Evolutionary conservation across 1,284 basidiomycete species (phyloP).

Genomic region (Moesziomyces antarcticus): DNA sequence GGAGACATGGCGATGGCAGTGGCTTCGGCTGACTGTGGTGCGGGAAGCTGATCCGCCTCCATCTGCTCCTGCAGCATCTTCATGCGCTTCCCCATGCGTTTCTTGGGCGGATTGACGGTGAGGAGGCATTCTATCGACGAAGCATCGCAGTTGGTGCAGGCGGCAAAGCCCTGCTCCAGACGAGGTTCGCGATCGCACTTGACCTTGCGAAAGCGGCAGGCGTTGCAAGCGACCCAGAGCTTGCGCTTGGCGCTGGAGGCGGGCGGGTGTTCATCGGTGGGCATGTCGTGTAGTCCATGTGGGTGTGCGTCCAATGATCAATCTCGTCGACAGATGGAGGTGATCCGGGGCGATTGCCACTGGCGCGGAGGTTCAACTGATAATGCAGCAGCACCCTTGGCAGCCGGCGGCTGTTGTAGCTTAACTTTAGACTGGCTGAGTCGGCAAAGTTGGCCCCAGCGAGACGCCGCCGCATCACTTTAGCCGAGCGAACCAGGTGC

Average conservation of each 20-base stretch:
- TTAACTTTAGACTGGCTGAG: too few relatives aligned
- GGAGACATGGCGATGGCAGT: slow-evolving; percentile 18
- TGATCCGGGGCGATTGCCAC: too few relatives aligned
- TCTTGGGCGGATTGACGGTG: slow-evolving; percentile 40
- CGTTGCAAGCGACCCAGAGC: slow-evolving; percentile 40
- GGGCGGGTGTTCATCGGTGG: slow-evolving; percentile 2
- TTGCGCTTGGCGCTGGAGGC: slow-evolving; percentile 27
- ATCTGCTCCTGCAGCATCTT: slow-evolving; percentile 39
- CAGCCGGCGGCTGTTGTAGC: too few relatives aligned
- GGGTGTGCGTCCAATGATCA: background rate
- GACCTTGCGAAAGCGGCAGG: slow-evolving; percentile 43
- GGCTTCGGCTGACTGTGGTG: background rate
- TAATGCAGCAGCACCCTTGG: too few relatives aligned
- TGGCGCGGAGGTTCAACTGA: too few relatives aligned
- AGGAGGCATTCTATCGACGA: slow-evolving; percentile 29
- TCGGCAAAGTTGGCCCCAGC: too few relatives aligned
- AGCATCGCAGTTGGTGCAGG: slow-evolving; percentile 29
- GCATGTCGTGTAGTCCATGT: background rate
- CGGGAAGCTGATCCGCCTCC: background rate
- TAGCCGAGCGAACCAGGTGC: too few relatives aligned
- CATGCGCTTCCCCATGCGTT: slow-evolving; percentile 38
- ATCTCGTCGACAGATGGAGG: too few relatives aligned
- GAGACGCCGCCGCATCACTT: too few relatives aligned
- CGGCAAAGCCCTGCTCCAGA: slow-evolving; percentile 18
- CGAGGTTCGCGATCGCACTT: slow-evolving; percentile 39